phyloP scores from a whole-genome alignment of 768 basidiomycete genomes.

The Psilocybe cyanescens region DNA sequence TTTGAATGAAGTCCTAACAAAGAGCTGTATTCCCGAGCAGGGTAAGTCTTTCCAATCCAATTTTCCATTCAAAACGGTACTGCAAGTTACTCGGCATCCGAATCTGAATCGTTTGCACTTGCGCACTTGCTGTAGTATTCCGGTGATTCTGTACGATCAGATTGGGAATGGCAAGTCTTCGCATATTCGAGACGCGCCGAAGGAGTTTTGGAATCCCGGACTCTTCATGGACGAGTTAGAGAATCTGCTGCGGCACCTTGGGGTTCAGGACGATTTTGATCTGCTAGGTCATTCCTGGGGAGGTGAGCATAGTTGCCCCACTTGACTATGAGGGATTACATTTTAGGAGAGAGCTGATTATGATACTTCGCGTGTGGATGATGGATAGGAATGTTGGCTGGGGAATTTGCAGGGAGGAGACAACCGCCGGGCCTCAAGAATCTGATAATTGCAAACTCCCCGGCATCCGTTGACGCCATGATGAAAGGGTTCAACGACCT shows the following conservation, averaged over 20 bases:
- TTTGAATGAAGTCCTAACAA: background rate
- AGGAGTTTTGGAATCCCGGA: slow-evolving; percentile 53
- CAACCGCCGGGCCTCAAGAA: slow-evolving; percentile 48
- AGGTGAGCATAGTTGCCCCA: slow-evolving; percentile 30
- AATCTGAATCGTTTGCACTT: background rate
- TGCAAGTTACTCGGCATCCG: background rate
- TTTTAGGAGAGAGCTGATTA: no score
- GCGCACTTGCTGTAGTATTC: slow-evolving; percentile 29
- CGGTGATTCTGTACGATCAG: slow-evolving; percentile 61
- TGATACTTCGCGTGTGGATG: no score
- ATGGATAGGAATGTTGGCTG: slow-evolving; percentile 37
- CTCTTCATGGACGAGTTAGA: slow-evolving; percentile 58
- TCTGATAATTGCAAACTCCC: slow-evolving; percentile 39
- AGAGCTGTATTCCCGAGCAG: background rate
- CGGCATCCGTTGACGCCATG: background rate
- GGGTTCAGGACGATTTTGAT: slow-evolving; percentile 43
- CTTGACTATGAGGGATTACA: no score
- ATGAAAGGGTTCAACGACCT: slow-evolving; percentile 1
- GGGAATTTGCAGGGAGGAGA: slow-evolving; percentile 30
- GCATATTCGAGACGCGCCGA: slow-evolving; percentile 42
- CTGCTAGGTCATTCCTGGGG: slow-evolving; percentile 54
- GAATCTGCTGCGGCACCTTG: slow-evolving; percentile 47
- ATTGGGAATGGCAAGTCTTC: slow-evolving; percentile 56
- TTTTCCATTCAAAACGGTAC: no score
- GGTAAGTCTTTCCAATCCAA: background rate